phyloP scores from a whole-genome alignment of 108 stramenopile genomes.

The Mediolabrus comicus region DNA sequence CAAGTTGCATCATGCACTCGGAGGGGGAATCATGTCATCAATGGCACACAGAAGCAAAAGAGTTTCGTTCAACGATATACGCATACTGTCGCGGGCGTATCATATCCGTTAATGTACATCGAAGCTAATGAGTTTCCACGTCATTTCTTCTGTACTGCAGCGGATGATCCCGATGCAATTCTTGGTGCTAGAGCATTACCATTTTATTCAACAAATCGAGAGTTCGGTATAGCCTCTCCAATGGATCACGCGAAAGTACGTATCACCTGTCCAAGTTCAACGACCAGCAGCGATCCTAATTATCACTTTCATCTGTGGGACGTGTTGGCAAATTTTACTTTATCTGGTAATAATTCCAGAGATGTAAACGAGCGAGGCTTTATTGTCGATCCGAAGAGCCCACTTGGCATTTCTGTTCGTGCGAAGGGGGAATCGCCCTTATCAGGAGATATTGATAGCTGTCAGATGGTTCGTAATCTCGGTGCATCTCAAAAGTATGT shows the following conservation, averaged over 20 bases:
- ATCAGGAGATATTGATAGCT: background rate
- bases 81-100: background rate
- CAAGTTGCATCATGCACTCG: background rate
- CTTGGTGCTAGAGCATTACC: background rate
- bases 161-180: background rate
- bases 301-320: background rate
- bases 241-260: background rate
- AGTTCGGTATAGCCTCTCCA: background rate
- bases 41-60: background rate
- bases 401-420: background rate
- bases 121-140: background rate
- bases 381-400: background rate
- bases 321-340: background rate
- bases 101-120: background rate
- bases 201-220: background rate
- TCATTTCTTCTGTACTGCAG: background rate
- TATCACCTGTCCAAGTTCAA: background rate
- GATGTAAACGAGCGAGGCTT: background rate
- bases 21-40: background rate
- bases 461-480: background rate
- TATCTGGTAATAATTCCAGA: background rate
- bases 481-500: background rate
- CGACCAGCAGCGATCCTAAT: background rate
- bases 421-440: background rate
- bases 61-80: background rate